Evolutionary conservation across 352 stramenopile genomes (phyloP), one percentile per base, ranked within the genome.

Genomic region (Blastocystis sp.): DNA sequence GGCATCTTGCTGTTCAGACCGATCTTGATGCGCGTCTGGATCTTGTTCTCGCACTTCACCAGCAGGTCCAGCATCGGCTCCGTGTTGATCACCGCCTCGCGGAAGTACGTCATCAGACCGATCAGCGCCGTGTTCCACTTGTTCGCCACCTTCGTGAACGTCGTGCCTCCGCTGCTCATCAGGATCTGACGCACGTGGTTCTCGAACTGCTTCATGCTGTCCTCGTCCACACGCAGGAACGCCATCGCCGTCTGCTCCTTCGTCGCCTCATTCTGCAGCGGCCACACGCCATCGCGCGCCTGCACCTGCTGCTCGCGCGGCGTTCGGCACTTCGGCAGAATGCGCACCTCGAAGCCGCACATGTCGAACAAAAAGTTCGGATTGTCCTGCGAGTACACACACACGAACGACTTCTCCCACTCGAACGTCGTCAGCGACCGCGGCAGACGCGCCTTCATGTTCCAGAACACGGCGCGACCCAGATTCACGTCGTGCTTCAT

Each of bases 31-130:
- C 97, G 92, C 61, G 96, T 99, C 89, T 99, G 97, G 86, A 99
- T 99, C 90, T 99, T 99, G 90, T 99, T 99, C 87, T 99, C 97
- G 87, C 97, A 99, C 89, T 99, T 99, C 40, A 99, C 97, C 7
- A 99, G 90, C 46, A 99, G 88, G 89, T 99, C 97, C 53, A 99
- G 90, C n/a, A 99, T 90, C 88, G 99, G 95, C 89, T 98, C 95
- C 2, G 96, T 99, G 88, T 98, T 97, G 21, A 99, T 92, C 8
- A 99, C 96, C 53, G 96, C 96, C 89, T 99, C 96, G 38, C 96
- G 93, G 88, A 97, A 99, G 89, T 99, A 99, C 27, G 95, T 98
- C 96, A 99, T 99, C 38, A 99, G 90, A n/a, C 84, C 81, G 84
- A 92, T 92, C 44, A 91, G 61, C n/a, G 63, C 93, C 89, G 87